Evolutionary conservation across 1,284 basidiomycete species (phyloP).

Genomic region (Gymnopus androsaceus): DNA sequence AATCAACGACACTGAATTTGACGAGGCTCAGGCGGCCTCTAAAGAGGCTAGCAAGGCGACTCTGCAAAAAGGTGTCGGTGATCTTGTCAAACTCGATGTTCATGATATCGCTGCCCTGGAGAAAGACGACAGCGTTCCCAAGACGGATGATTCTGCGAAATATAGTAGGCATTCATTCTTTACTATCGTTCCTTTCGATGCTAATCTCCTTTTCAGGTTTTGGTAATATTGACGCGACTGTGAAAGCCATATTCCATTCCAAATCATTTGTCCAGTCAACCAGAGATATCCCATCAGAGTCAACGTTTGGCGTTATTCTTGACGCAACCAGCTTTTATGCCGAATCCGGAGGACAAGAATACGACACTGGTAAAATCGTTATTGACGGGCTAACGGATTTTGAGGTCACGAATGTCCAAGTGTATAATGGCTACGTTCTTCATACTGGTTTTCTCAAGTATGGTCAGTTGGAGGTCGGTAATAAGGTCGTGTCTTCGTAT

Average conservation of each 20-base stretch:
- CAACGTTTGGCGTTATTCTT: conserved; percentile 84
- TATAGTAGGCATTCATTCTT: conserved; percentile 56
- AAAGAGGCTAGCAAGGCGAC: conserved; percentile 90
- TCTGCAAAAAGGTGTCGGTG: conserved; percentile 68
- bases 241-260: conserved; percentile 88
- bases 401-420: conserved; percentile 91
- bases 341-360: conserved; percentile 96
- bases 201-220: conserved; percentile 47
- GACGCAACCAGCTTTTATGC: conserved; percentile 98
- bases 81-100: conserved; percentile 89
- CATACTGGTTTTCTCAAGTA: conserved; percentile 87
- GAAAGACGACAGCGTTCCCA: conserved; percentile 78
- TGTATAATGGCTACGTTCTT: conserved; percentile 60
- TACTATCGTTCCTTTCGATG: conserved; percentile 27
- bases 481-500: conserved; percentile 57
- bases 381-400: conserved; percentile 93
- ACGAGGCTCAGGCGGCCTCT: conserved; percentile 84
- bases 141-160: conserved; percentile 93
- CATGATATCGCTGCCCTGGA: conserved; percentile 92
- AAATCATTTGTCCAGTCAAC: conserved; percentile 80
- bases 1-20: conserved; percentile 90
- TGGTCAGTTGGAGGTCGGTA: conserved; percentile 42
- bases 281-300: conserved; percentile 58
- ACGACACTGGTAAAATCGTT: conserved; percentile 93
- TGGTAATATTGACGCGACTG: conserved; percentile 74